A percentile compares a stretch with the other conserved stretches of the same genome.
Evolutionary conservation across 2,329 filamentous ascomycete species (phyloP).

Genomic region (Fusarium foetens): DNA sequence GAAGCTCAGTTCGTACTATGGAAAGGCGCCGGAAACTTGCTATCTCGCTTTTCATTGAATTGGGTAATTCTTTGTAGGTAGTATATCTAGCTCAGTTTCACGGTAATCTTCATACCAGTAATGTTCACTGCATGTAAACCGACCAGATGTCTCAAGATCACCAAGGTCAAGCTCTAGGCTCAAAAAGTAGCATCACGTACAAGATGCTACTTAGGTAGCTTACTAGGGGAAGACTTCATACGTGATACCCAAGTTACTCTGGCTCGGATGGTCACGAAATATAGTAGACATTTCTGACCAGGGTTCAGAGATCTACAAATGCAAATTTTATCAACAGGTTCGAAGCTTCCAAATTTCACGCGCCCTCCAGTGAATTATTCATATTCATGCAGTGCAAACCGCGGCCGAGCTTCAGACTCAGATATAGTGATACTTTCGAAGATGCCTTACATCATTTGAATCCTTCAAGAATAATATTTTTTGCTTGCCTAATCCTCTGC

Average conservation of each 20-base stretch:
- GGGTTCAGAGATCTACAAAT: neutral
- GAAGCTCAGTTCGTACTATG: too few species aligned
- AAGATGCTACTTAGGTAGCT: neutral
- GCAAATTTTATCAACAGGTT: neutral
- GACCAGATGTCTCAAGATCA: neutral
- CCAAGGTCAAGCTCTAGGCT: neutral
- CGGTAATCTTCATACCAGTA: neutral
- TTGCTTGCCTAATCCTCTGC: neutral
- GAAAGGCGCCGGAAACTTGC: neutral
- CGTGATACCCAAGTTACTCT: neutral
- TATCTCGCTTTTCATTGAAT: fast-evolving
- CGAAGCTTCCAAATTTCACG: neutral
- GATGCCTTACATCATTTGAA: neutral
- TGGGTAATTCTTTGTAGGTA: too few species aligned
- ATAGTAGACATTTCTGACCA: neutral
- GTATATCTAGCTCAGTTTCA: neutral
- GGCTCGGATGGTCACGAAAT: neutral
- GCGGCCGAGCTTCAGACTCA: neutral
- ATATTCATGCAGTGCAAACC: neutral
- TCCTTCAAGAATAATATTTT: neutral
- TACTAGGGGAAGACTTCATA: neutral
- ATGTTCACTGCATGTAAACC: neutral
- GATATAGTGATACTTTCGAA: neutral
- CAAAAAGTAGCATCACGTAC: neutral
- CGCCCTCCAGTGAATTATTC: neutral